A percentile compares a stretch with the other conserved stretches of the same genome.
phyloP scores from a whole-genome alignment of 352 stramenopile genomes.

The Pythium chondricola region DNA sequence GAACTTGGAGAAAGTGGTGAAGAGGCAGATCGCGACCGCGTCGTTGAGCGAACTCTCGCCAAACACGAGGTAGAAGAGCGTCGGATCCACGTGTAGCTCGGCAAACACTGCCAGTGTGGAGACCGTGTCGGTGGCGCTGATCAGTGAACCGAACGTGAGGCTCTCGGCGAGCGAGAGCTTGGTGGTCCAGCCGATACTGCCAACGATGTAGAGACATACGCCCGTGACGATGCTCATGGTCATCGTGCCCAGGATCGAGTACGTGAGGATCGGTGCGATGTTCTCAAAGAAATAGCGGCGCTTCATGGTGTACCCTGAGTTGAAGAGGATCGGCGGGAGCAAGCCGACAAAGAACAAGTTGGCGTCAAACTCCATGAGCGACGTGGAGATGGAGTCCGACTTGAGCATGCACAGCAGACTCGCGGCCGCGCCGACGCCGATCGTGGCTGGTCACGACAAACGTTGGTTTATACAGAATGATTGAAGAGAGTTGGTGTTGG shows the following conservation, averaged over 20 bases:
- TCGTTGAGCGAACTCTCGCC: conserved; percentile 94
- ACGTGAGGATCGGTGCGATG: conserved; percentile 86
- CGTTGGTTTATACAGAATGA: not conserved
- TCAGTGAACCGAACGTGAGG: conserved; percentile 89
- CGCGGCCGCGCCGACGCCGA: conserved; percentile 48
- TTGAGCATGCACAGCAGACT: conserved; percentile 57
- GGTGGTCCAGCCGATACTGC: conserved; percentile 54
- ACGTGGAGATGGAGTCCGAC: conserved; percentile 59
- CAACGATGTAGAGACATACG: conserved; percentile 64
- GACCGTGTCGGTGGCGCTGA: conserved; percentile 92
- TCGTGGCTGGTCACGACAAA: conserved; percentile 28
- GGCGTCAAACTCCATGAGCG: conserved; percentile 85
- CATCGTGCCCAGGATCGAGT: conserved; percentile 87
- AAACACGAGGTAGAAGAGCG: conserved; percentile 94
- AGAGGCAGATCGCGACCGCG: conserved; percentile 91
- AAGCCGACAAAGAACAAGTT: conserved; percentile 92
- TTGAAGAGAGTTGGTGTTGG: not conserved
- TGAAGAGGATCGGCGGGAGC: conserved; percentile 94
- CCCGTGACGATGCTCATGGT: conserved; percentile 86
- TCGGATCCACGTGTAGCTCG: conserved; percentile 84
- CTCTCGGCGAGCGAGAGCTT: conserved; percentile 84
- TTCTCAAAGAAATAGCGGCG: conserved; percentile 91
- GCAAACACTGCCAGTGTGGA: conserved; percentile 91
- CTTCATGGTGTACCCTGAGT: conserved; percentile 91
- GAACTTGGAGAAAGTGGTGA: conserved; percentile 90